These are phyloP conservation scores for Bipolaris sorokiniana DNA, from an alignment of 2,329 filamentous ascomycete species.

Conservation along the genomic window DNA sequence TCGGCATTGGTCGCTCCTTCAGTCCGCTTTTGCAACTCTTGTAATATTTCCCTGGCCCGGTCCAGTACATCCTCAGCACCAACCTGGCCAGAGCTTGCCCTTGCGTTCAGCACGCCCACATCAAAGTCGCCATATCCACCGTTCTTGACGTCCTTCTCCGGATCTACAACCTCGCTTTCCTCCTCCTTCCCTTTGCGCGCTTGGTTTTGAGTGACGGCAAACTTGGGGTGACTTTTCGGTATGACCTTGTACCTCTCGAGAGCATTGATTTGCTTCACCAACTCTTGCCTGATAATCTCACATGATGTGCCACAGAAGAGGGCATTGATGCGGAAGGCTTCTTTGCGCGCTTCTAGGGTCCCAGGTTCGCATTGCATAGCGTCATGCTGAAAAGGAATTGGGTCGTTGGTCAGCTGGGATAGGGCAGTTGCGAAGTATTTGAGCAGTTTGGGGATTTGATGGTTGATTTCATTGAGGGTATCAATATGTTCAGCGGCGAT, in stretches of 20 bases:
- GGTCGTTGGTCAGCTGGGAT: slow-evolving; percentile 60
- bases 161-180: slow-evolving; percentile 22
- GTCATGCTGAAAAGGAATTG: slow-evolving; percentile 58
- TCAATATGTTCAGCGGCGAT: slow-evolving; percentile 43
- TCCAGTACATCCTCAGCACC: slow-evolving; percentile 84
- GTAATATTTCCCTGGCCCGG: slow-evolving; percentile 63
- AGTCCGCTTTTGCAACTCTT: slow-evolving; percentile 34
- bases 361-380: slow-evolving; percentile 29
- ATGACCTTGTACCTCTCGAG: slow-evolving; percentile 43
- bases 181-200: slow-evolving; percentile 14
- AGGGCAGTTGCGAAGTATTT: slow-evolving; percentile 82
- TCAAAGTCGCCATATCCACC: slow-evolving; percentile 67
- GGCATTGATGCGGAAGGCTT: slow-evolving; percentile 56
- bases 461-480: slow-evolving; percentile 38
- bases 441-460: slow-evolving; percentile 57
- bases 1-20: slow-evolving; percentile 17
- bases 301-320: slow-evolving; percentile 76
- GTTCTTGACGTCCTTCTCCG: slow-evolving; percentile 48
- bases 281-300: slow-evolving; percentile 52
- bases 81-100: slow-evolving; percentile 78
- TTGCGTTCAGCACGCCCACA: slow-evolving; percentile 87
- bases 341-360: slow-evolving; percentile 52
- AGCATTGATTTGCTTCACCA: slow-evolving; percentile 40
- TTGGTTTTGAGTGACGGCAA: slow-evolving; percentile 12
- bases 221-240: slow-evolving; percentile 34